Base-by-base conservation (phyloP, 306 rosid species). In the Coriaria nepalensis region DNA sequence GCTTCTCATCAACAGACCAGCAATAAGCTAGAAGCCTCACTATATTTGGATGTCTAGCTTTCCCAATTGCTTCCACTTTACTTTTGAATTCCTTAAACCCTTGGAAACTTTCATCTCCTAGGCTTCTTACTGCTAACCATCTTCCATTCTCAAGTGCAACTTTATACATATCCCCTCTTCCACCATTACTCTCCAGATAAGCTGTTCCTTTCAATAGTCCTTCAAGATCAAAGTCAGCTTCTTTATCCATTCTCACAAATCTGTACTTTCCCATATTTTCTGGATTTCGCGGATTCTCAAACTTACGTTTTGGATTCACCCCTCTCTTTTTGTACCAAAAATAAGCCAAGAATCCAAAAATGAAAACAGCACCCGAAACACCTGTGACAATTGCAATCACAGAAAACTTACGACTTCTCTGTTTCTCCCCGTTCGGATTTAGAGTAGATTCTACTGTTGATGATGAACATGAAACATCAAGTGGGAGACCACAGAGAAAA, bases 1-100 rank as follows among this genome's bases (percentile, higher is more conserved):
- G 93, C 71, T 88, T 88, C 77, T 88, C 96, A 68, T 88, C 95
- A 40, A 76, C 90, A 70, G 96, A 88, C 96, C 96, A 88, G 60
- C 79, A 88, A 54, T 83, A 88, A 43, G 96, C 95, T 64, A 75
- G 70, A 5, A 88, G 76, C 32, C 86, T 70, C 41, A 76, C 93
- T n/a, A 88, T 43, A 55, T 88, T 88, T 40, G 93, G 96, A 71
- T 88, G 93, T 55, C 83, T 83, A 45, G 83, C 70, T 69, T 75
- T 83, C 55, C 96, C 96, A 52, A 88, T 78, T 57, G 96, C 96
- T 71, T 88, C 95, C 2, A 83, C 96, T 75, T 88, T 95, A 0
- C 93, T 83, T 66, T 83, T 93, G 45, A 88, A 88, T 62, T 88
- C 96, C 66, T 83, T 88, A 63, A 78, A 78, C 68, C 96, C 81